Percentiles rank a stretch among this genome's conserved stretches.
Evolutionary conservation across 148 eudicot genomes (phyloP).

Genomic region (Dianthus caryophyllus): DNA sequence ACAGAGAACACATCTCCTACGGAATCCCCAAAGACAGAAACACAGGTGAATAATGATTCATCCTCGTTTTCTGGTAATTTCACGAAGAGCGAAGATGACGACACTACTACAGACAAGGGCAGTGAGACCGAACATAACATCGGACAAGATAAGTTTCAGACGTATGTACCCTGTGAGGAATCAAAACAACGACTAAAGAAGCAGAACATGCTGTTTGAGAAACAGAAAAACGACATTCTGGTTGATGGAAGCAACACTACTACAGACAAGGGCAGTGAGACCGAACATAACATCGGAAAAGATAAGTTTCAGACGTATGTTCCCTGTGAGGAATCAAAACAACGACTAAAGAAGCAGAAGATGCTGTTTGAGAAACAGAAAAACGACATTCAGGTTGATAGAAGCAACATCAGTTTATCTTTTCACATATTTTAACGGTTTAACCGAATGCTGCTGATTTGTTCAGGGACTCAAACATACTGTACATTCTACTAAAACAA

Average conservation of each 20-base stretch:
- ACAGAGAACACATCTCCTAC: conserved; percentile 29
- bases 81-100: conserved; percentile 20
- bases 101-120: conserved; percentile 17
- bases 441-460: conserved; percentile 1
- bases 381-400: conserved; percentile 50
- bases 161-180: background rate
- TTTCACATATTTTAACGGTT: background rate
- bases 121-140: conserved; percentile 16
- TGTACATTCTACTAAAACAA: conserved; percentile 50
- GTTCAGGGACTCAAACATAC: conserved; percentile 54
- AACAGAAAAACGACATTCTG: conserved; percentile 53
- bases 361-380: conserved; percentile 46
- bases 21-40: conserved; percentile 34
- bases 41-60: conserved; percentile 31
- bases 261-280: conserved; percentile 22
- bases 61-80: background rate
- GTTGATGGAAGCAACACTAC: conserved; percentile 26
- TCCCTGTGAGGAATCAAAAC: conserved; percentile 6
- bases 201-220: conserved; percentile 36
- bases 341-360: conserved; percentile 21
- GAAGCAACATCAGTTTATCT: background rate
- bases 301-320: background rate
- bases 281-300: background rate
- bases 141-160: background rate
- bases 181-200: conserved; percentile 16